A percentile compares a stretch with the other conserved stretches of the same genome.
Conservation (phyloP, 2,329 filamentous ascomycete genomes). For the Scortechinia acanthostroma region DNA sequence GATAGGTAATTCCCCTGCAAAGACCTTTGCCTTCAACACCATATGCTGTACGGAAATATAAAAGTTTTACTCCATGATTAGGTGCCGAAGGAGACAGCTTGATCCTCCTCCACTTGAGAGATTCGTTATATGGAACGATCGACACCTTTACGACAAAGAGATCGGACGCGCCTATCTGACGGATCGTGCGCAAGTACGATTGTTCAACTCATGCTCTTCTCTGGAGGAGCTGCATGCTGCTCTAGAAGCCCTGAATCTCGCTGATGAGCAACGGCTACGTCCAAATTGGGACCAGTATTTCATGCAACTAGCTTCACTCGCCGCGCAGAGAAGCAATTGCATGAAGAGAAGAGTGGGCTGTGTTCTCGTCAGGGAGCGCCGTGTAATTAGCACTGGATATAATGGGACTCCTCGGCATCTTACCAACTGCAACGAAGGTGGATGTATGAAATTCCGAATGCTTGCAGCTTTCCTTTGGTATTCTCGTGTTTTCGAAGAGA, state of each 20-base stretch:
- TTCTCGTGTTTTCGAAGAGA: background rate
- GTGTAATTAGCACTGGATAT: constrained; percentile 60
- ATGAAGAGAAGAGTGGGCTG: constrained; percentile 63
- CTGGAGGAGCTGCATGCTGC: constrained; percentile 35
- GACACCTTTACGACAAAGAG: constrained; percentile 36
- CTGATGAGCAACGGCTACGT: constrained; percentile 44
- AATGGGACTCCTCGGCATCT: constrained; percentile 60
- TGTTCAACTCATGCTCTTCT: constrained; percentile 49
- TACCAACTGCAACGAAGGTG: constrained; percentile 57
- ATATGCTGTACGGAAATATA: too few species aligned
- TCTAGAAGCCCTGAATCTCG: constrained; percentile 39
- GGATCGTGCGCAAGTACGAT: constrained; percentile 47
- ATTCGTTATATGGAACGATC: constrained; percentile 22
- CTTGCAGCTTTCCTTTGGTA: background rate
- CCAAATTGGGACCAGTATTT: constrained; percentile 65
- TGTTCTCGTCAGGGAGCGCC: constrained; percentile 51
- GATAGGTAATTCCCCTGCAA: constrained; percentile 25
- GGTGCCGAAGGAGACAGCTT: background rate
- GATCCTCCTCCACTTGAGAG: background rate
- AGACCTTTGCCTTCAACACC: background rate
- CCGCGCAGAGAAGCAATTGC: constrained; percentile 54
- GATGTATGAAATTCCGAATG: constrained; percentile 33
- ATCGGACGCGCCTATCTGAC: constrained; percentile 42
- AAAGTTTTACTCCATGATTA: background rate
- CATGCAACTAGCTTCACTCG: constrained; percentile 57